Percentiles rank a stretch among this genome's conserved stretches.
phyloP scores from a whole-genome alignment of 352 stramenopile genomes.

The Phytophthora foliorum region DNA sequence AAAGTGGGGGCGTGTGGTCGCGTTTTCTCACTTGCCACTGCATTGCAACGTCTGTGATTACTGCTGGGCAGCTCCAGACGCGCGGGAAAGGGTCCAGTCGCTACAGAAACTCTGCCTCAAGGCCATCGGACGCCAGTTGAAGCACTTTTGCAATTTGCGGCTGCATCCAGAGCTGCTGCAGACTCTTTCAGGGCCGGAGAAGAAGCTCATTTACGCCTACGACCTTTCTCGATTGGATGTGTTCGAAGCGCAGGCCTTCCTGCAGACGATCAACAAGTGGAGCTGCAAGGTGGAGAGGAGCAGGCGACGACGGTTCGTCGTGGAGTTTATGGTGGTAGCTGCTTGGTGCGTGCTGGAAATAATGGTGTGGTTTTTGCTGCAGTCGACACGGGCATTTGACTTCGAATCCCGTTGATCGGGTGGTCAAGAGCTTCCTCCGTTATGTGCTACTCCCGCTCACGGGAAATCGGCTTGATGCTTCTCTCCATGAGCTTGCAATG shows the following conservation, averaged over 20 bases:
- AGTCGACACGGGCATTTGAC: background rate
- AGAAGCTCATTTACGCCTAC: constrained; percentile 35
- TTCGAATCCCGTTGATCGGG: constrained; percentile 12
- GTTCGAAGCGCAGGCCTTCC: constrained; percentile 40
- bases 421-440: constrained; percentile 27
- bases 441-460: constrained; percentile 11
- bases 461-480: background rate
- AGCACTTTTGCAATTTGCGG: constrained; percentile 43
- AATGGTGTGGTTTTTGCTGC: background rate
- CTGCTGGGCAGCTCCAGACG: background rate
- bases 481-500: constrained; percentile 10
- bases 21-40: background rate
- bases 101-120: constrained; percentile 47
- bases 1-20: background rate
- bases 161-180: constrained; percentile 16
- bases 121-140: constrained; percentile 30
- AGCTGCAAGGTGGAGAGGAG: constrained; percentile 14
- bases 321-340: background rate
- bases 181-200: constrained; percentile 27
- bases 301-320: background rate
- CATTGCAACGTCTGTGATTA: background rate
- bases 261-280: constrained; percentile 29
- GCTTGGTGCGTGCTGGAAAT: background rate
- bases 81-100: constrained; percentile 17
- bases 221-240: constrained; percentile 42